Evolutionary conservation across 805 yeast genomes (phyloP), one percentile per base, ranked within the genome.

Genomic region (Candida verbasci): DNA sequence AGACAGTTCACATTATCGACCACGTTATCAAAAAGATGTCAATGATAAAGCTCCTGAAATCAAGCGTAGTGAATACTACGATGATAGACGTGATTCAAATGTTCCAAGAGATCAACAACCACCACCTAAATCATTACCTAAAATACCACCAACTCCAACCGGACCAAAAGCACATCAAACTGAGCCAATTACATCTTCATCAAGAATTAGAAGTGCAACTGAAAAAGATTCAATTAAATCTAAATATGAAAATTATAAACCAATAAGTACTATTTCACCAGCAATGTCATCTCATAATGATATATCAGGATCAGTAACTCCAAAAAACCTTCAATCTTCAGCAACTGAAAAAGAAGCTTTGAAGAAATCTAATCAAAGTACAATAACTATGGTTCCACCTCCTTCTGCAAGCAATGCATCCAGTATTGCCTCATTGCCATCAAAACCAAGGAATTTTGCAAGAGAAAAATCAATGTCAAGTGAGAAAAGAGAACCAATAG

Each of bases 51-150:
- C 3, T 14, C 3, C 3, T 15, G 30, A 24, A 2, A 5, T 14
- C 14, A 25, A 16, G 15, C 25, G 34, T 10, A 30, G 22, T 22
- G 34, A 29, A 3, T 12, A 29, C 8, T 24, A 35, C 17, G 18
- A 24, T 12, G 12, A 24, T n/a, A 31, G 15, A 14, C 37, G 30
- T 16, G 43, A 39, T 24, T 15, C 35, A 4, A 35, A 35, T 32
- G 26, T 31, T 17, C 43, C 43, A 17, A 38, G 29, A 32, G 28
- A 24, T 9, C 29, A 32, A 24, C 26, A 22, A 31, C 21, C 28
- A 22, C 16, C 21, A n/a, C 23, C 6, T 9, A 14, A 33, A 18
- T 25, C 29, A 23, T 20, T 25, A 20, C 30, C 29, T 6, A 33
- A 33, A 25, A 8, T 20, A 17, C 24, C 29, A 33, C 34, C 34